Evolutionary conservation across 371 early-diverging fungal species (phyloP).

Genomic region (Cokeromyces recurvatus): DNA sequence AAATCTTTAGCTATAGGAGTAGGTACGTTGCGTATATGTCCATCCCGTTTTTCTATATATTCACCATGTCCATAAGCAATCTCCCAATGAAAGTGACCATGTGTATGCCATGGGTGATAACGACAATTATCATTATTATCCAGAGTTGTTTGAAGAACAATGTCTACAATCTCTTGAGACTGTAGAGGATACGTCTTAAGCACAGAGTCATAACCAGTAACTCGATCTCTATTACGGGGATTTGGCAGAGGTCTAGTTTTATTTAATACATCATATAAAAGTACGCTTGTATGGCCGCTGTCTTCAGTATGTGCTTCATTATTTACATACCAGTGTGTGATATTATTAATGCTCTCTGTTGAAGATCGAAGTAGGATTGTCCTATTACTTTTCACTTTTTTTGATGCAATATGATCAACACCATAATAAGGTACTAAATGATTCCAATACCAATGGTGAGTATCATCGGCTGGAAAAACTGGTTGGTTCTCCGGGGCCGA

Average conservation of each 20-base stretch:
- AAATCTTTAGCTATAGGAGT: constrained; percentile 28
- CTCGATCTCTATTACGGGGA: too few relatives aligned
- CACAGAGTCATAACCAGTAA: too few relatives aligned
- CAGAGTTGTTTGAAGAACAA: constrained; percentile 31
- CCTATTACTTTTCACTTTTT: too few relatives aligned
- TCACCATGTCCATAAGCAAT: constrained; percentile 30
- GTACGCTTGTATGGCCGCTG: constrained; percentile 16
- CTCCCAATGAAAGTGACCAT: constrained; percentile 34
- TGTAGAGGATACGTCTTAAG: constrained; percentile 24
- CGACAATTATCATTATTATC: constrained; percentile 16
- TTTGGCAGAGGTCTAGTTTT: too few relatives aligned
- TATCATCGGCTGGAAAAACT: constrained; percentile 4
- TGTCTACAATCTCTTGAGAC: constrained; percentile 23
- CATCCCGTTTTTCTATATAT: constrained; percentile 21
- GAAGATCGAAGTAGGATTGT: too few relatives aligned
- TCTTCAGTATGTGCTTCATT: constrained; percentile 15
- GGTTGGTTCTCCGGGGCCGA: not conserved
- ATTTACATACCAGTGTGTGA: too few relatives aligned
- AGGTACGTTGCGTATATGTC: constrained; percentile 17
- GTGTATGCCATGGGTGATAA: constrained; percentile 41
- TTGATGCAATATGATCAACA: too few relatives aligned
- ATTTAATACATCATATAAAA: constrained; percentile 7
- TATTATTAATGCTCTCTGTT: too few relatives aligned
- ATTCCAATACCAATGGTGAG: too few relatives aligned
- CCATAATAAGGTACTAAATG: too few relatives aligned